Percentiles rank a stretch among this genome's conserved stretches.
Evolutionary conservation across 2,329 filamentous ascomycete genomes (phyloP).

Genomic region (Nemania serpens): DNA sequence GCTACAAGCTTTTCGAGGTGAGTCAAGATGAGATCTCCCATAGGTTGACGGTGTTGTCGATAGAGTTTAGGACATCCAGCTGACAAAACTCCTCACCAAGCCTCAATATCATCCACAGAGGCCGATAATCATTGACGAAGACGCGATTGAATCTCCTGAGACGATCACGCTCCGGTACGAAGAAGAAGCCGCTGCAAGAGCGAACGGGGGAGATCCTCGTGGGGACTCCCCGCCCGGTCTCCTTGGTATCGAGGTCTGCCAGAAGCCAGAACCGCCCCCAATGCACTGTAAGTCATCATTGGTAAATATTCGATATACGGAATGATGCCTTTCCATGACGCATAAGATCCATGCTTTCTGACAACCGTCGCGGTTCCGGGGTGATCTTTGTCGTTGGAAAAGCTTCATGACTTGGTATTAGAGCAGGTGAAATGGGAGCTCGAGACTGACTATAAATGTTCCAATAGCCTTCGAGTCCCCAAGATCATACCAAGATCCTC

Average conservation of each 20-base stretch:
- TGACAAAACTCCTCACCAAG: conserved; percentile 42
- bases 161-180: conserved; percentile 62
- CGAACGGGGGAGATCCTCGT: conserved; percentile 57
- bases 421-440: conserved; percentile 10
- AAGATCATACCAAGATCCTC: conserved; percentile 63
- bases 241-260: conserved; percentile 81
- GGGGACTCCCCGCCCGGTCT: conserved; percentile 63
- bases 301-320: background rate
- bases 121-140: conserved; percentile 60
- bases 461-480: conserved; percentile 61
- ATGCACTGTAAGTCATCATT: conserved; percentile 73
- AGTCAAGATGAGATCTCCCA: conserved; percentile 45
- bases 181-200: conserved; percentile 57
- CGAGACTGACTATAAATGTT: conserved; percentile 23
- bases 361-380: background rate
- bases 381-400: background rate
- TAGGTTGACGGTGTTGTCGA: conserved; percentile 3
- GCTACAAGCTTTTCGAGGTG: conserved; percentile 65
- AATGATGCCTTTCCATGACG: background rate
- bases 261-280: conserved; percentile 74
- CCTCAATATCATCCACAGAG: conserved; percentile 59
- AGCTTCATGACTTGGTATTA: background rate
- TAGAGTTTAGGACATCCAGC: conserved; percentile 15
- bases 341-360: background rate
- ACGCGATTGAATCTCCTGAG: conserved; percentile 61